Conservation (phyloP, 2,329 filamentous ascomycete species). For the Karstenula rhodostoma region DNA sequence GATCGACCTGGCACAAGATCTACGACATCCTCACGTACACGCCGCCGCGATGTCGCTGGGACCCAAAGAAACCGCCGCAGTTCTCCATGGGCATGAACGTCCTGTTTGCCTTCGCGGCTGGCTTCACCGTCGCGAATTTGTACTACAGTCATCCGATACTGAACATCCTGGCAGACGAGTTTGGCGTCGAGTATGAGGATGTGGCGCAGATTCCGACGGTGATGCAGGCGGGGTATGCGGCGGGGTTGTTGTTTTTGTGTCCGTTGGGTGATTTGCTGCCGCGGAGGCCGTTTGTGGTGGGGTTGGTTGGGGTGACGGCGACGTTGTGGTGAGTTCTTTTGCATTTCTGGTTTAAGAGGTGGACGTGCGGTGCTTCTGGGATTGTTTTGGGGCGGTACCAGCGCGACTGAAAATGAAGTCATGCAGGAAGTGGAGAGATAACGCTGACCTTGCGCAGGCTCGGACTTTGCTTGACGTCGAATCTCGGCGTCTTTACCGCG, state of each 20-base stretch:
- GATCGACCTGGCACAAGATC: slow-evolving; percentile 25
- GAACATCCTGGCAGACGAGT: slow-evolving; percentile 76
- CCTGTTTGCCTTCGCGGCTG: slow-evolving; percentile 72
- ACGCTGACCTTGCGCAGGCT: slow-evolving; percentile 62
- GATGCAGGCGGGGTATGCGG: slow-evolving; percentile 81
- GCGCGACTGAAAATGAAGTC: no score
- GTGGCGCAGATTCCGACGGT: slow-evolving; percentile 75
- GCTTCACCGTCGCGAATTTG: slow-evolving; percentile 80
- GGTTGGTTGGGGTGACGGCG: slow-evolving; percentile 72
- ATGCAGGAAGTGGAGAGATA: background rate
- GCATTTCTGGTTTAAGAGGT: background rate
- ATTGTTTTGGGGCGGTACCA: no score
- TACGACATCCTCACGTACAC: slow-evolving; percentile 62
- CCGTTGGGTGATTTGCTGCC: slow-evolving; percentile 75
- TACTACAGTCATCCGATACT: slow-evolving; percentile 85
- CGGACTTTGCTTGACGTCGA: slow-evolving; percentile 72
- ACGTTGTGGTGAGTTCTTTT: slow-evolving; percentile 64
- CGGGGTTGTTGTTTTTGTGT: slow-evolving; percentile 76
- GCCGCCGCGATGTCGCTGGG: slow-evolving; percentile 73
- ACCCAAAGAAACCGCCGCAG: slow-evolving; percentile 69
- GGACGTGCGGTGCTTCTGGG: background rate
- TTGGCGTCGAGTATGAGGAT: slow-evolving; percentile 73
- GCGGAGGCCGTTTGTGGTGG: slow-evolving; percentile 73
- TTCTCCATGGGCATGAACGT: slow-evolving; percentile 76
- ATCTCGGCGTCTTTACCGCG: slow-evolving; percentile 70